These are phyloP conservation scores for Lanmaoa rubissima DNA, from an alignment of 768 basidiomycete species.

Conservation along the genomic window DNA sequence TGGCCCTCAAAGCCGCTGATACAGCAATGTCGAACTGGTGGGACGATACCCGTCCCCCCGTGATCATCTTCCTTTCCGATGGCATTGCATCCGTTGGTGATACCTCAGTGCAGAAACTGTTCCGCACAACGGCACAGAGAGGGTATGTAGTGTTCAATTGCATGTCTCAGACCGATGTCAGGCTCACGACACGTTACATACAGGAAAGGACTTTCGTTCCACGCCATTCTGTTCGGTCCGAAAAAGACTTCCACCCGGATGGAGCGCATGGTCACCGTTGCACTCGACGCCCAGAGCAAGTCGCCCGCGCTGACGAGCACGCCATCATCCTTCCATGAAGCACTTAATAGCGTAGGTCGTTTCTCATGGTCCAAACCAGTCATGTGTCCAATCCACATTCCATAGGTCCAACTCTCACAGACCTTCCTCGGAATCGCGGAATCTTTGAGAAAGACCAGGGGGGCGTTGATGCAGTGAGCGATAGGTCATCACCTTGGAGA, in stretches of 20 bases:
- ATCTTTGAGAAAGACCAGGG: conserved; percentile 52
- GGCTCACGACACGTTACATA: neutral
- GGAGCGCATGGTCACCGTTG: conserved; percentile 47
- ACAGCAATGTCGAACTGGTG: conserved; percentile 41
- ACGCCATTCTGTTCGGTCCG: conserved; percentile 54
- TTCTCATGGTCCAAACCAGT: neutral
- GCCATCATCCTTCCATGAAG: conserved; percentile 48
- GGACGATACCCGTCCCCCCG: conserved; percentile 46
- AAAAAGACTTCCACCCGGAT: conserved; percentile 27
- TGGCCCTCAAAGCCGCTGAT: conserved; percentile 40
- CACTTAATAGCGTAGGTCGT: conserved; percentile 45
- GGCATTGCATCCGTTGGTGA: conserved; percentile 44
- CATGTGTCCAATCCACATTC: neutral
- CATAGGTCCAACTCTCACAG: conserved; percentile 48
- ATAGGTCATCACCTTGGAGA: neutral
- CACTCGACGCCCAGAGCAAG: conserved; percentile 42
- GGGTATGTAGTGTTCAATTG: conserved; percentile 35
- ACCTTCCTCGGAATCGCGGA: conserved; percentile 58
- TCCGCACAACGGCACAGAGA: conserved; percentile 34
- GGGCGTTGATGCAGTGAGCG: conserved; percentile 39
- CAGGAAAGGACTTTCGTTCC: conserved; percentile 56
- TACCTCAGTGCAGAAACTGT: conserved; percentile 34
- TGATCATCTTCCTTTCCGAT: conserved; percentile 58
- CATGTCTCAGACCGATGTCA: neutral
- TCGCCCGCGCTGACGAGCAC: conserved; percentile 27